These are phyloP conservation scores for Kwoniella bestiolae DNA, from an alignment of 768 basidiomycete species.

Conservation along the genomic window DNA sequence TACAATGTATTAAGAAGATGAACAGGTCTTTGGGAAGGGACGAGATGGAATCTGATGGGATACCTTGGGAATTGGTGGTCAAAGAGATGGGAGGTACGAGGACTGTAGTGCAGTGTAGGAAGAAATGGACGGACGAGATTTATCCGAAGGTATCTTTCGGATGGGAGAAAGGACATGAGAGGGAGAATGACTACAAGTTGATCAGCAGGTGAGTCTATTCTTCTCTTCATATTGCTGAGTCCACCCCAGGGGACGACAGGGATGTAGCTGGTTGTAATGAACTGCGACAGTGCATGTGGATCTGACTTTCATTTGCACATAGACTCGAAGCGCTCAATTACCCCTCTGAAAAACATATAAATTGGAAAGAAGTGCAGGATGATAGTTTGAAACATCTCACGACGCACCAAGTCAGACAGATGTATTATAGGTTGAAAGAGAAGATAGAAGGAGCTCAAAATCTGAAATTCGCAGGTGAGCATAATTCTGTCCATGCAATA, in stretches of 20 bases:
- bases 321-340: conserved; percentile 8
- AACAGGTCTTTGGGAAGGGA: conserved; percentile 31
- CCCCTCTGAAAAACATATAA: conserved; percentile 14
- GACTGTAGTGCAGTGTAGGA: conserved; percentile 38
- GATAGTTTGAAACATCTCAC: conserved; percentile 2
- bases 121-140: conserved; percentile 35
- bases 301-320: neutral
- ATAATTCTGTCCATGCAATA: neutral
- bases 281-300: neutral
- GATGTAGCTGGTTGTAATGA: neutral
- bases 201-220: neutral
- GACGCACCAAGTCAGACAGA: conserved; percentile 2
- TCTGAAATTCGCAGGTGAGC: neutral
- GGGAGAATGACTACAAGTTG: conserved; percentile 7
- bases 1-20: conserved; percentile 28
- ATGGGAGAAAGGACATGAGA: conserved; percentile 1
- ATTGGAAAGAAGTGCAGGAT: conserved; percentile 11
- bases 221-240: neutral
- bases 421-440: conserved; percentile 6
- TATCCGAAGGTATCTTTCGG: conserved; percentile 2
- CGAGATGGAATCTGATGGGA: conserved; percentile 23
- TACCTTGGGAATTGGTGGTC: conserved; percentile 41
- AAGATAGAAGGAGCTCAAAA: conserved; percentile 1
- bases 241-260: neutral
- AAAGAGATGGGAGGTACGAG: conserved; percentile 35